A percentile compares a stretch with the other conserved stretches of the same genome.
These are phyloP conservation scores for Dryas alaskensis DNA, from an alignment of 306 rosid species.

Conservation along the genomic window DNA sequence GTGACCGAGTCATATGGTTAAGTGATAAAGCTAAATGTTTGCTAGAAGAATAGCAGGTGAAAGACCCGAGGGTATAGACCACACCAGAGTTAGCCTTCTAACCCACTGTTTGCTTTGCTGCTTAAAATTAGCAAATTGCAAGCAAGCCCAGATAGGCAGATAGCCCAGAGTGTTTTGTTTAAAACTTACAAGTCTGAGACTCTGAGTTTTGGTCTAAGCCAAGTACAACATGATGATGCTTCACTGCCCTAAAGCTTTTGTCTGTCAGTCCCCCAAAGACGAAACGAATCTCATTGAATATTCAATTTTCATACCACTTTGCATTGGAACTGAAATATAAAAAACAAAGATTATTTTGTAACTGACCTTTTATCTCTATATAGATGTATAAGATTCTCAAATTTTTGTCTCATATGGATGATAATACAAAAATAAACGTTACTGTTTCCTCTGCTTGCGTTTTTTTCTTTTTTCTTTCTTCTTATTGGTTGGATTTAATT, in stretches of 20 bases:
- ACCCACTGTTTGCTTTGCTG: background rate
- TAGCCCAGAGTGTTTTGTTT: no score
- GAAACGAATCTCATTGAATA: background rate
- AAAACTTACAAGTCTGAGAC: no score
- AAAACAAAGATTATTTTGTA: background rate
- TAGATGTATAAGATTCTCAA: background rate
- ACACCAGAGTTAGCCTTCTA: background rate
- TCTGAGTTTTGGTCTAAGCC: slow-evolving; percentile 2
- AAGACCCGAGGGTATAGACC: background rate
- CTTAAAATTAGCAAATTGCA: background rate
- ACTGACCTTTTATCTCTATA: background rate
- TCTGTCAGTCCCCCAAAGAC: background rate
- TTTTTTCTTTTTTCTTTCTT: background rate
- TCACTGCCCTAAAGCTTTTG: slow-evolving; percentile 2
- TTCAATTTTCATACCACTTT: background rate
- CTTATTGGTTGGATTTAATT: background rate
- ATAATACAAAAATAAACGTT: background rate
- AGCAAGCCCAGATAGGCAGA: background rate
- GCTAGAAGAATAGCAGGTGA: slow-evolving; percentile 9
- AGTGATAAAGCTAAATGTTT: background rate
- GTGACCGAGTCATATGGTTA: background rate
- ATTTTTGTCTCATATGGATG: slow-evolving; percentile 1
- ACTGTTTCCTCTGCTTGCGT: background rate
- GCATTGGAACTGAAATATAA: background rate
- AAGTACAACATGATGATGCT: background rate